Conservation (phyloP, 1,139 yeast species). For the Diutina sp. region DNA sequence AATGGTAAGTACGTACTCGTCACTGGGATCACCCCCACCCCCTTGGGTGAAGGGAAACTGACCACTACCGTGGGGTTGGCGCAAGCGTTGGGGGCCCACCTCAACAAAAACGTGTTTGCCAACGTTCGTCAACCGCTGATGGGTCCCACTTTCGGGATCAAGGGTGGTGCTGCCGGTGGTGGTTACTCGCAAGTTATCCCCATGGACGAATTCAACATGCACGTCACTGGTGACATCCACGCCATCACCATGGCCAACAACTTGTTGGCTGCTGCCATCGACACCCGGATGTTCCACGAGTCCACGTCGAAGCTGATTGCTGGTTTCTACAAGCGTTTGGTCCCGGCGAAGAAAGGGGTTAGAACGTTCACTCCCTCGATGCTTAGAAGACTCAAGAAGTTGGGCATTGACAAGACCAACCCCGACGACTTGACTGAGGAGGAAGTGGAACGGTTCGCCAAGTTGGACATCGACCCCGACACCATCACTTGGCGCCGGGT, state of each 20-base stretch:
- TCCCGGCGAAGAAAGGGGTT: conserved; percentile 75
- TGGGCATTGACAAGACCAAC: conserved; percentile 70
- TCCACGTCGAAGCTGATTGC: conserved; percentile 70
- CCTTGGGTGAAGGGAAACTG: conserved; percentile 96
- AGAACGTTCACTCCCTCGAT: conserved; percentile 71
- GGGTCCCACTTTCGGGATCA: conserved; percentile 99
- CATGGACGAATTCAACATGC: conserved; percentile 98
- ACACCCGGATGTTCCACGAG: conserved; percentile 98
- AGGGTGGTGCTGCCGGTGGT: conserved; percentile 99
- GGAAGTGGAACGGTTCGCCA: conserved; percentile 63
- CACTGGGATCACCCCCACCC: conserved; percentile 97
- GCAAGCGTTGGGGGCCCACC: conserved; percentile 90
- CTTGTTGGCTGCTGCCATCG: conserved; percentile 93
- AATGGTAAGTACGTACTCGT: conserved; percentile 81
- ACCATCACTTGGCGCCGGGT: conserved; percentile 96
- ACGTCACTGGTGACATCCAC: conserved; percentile 95
- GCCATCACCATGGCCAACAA: conserved; percentile 95
- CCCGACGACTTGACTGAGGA: conserved; percentile 76
- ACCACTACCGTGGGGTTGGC: conserved; percentile 96
- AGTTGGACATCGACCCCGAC: conserved; percentile 87
- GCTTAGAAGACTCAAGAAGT: conserved; percentile 64
- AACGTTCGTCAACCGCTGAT: conserved; percentile 96
- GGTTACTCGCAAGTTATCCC: conserved; percentile 98
- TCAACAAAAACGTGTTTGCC: conserved; percentile 69
- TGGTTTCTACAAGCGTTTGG: conserved; percentile 74